Conservation (phyloP, 179 eudicot genomes). For the Silene vulgaris region DNA sequence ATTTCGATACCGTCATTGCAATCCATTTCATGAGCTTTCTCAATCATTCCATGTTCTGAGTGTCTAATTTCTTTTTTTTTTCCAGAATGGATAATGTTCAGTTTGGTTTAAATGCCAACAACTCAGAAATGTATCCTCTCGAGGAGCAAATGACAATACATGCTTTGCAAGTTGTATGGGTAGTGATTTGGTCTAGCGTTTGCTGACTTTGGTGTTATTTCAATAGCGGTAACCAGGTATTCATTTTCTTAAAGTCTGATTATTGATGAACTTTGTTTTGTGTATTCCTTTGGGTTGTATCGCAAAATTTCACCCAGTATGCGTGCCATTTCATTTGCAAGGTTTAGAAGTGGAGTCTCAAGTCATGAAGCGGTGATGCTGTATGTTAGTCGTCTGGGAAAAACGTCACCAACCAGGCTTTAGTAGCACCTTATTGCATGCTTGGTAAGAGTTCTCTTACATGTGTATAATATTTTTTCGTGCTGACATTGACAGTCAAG, state of each 20-base stretch:
- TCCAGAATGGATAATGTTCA: constrained; percentile 44
- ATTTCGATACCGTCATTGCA: constrained; percentile 8
- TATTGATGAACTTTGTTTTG: neutral
- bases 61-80: constrained; percentile 13
- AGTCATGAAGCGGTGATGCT: neutral
- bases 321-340: neutral
- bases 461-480: neutral
- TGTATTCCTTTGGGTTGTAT: neutral
- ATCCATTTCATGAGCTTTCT: neutral
- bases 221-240: constrained; percentile 33
- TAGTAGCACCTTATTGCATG: neutral
- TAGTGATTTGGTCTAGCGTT: constrained; percentile 36
- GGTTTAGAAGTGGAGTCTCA: neutral
- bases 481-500: neutral
- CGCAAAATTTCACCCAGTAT: neutral
- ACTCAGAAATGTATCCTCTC: constrained; percentile 37
- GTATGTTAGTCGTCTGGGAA: neutral
- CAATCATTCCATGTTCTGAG: constrained; percentile 4
- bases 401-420: constrained; percentile 1
- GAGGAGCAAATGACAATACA: constrained; percentile 43
- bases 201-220: constrained; percentile 40
- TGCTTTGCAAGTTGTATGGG: constrained; percentile 52
- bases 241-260: neutral
- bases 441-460: neutral
- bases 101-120: constrained; percentile 38